phyloP scores from a whole-genome alignment of 2,329 filamentous ascomycete species.

The Scytalidium lignicola region DNA sequence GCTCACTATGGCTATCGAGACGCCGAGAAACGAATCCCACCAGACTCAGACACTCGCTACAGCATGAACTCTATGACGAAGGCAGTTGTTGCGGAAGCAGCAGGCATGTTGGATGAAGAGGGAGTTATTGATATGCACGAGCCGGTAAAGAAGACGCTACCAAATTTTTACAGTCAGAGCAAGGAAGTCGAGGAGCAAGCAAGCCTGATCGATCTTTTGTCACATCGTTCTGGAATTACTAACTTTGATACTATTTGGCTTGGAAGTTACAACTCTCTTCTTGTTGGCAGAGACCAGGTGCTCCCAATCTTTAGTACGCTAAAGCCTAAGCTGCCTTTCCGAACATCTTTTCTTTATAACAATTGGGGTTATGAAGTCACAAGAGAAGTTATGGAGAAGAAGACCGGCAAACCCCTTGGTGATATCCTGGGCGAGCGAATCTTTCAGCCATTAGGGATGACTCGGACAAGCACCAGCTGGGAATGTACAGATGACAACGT shows the following conservation, averaged over 20 bases:
- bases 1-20: too few species aligned
- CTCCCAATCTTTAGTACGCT: constrained; percentile 4
- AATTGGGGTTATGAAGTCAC: constrained; percentile 6
- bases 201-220: constrained; percentile 4
- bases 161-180: too few species aligned
- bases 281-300: constrained; percentile 1
- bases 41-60: too few species aligned
- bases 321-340: neutral
- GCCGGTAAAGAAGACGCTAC: too few species aligned
- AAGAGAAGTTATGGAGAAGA: constrained; percentile 4
- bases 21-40: too few species aligned
- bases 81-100: too few species aligned
- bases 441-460: constrained; percentile 7
- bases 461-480: constrained; percentile 1
- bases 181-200: too few species aligned
- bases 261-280: constrained; percentile 1
- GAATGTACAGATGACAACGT: constrained; percentile 14
- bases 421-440: neutral
- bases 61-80: too few species aligned
- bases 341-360: constrained; percentile 5
- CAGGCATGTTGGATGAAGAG: too few species aligned
- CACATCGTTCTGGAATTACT: constrained; percentile 3
- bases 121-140: too few species aligned
- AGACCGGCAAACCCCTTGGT: constrained; percentile 1
- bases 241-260: constrained; percentile 1